Percentiles rank a stretch among this genome's conserved stretches.
These are phyloP conservation scores for Yamadazyma tumulicola DNA, from an alignment of 805 yeast genomes.

Conservation along the genomic window DNA sequence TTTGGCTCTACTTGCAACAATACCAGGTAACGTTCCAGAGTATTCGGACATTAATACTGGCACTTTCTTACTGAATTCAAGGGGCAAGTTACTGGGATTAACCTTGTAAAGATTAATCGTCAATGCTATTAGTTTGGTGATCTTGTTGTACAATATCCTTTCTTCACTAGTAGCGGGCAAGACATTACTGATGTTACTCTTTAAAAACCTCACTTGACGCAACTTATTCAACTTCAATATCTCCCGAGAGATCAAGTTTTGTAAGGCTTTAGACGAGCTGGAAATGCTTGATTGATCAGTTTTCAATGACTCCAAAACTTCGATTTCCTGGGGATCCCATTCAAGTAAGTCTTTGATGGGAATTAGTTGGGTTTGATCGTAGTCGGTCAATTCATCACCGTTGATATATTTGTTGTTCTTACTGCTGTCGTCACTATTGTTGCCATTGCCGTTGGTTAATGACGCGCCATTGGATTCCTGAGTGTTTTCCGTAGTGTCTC, in stretches of 20 bases:
- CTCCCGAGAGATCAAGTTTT: conserved; percentile 29
- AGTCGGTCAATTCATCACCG: conserved; percentile 10
- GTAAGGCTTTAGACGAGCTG: conserved; percentile 28
- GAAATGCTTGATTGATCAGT: conserved; percentile 19
- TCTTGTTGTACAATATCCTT: conserved; percentile 26
- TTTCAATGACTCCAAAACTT: conserved; percentile 22
- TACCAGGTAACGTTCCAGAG: conserved; percentile 74
- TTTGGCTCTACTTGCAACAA: conserved; percentile 23
- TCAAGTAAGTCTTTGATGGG: conserved; percentile 22
- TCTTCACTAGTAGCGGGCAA: conserved; percentile 26
- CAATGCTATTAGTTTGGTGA: conserved; percentile 27
- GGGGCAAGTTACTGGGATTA: conserved; percentile 21
- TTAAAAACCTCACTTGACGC: conserved; percentile 38
- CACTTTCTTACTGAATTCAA: conserved; percentile 38
- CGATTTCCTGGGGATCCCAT: conserved; percentile 34
- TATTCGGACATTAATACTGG: conserved; percentile 76
- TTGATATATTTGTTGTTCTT: conserved; percentile 1
- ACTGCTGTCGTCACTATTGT: conserved; percentile 8
- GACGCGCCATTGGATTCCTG: conserved; percentile 1
- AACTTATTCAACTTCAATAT: conserved; percentile 34
- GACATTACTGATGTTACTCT: conserved; percentile 21
- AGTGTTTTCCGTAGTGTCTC: conserved; percentile 1
- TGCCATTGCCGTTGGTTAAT: conserved; percentile 1
- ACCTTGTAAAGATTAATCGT: conserved; percentile 30
- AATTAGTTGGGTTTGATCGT: conserved; percentile 9